phyloP scores from a whole-genome alignment of 192 early-diverging fungal species.

The Podila horticola region DNA sequence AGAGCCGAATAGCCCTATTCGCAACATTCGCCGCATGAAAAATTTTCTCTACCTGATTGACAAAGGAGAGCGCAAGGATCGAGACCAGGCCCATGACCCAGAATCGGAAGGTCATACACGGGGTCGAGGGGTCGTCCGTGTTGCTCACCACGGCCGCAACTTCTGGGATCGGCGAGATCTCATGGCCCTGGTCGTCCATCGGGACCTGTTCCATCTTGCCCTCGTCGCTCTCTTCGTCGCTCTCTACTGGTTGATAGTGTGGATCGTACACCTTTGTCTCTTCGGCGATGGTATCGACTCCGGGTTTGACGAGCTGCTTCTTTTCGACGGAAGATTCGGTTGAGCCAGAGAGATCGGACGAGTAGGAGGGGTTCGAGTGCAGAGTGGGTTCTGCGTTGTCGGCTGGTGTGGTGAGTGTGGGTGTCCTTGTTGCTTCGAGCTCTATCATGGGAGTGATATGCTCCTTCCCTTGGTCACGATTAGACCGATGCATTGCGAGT shows the following conservation, averaged over 20 bases:
- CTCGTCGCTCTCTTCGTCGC: neutral
- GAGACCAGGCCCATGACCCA: constrained; percentile 58
- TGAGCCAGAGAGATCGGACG: neutral
- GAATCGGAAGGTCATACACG: constrained; percentile 64
- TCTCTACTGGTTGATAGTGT: neutral
- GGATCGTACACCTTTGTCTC: neutral
- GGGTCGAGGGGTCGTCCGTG: constrained; percentile 60
- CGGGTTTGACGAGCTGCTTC: neutral
- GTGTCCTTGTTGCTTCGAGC: neutral
- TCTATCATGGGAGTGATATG: constrained; percentile 27
- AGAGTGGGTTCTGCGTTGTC: neutral
- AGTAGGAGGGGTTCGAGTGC: neutral
- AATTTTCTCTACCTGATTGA: constrained; percentile 53
- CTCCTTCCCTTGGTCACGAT: neutral
- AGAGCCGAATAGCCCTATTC: no score
- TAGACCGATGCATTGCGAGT: neutral
- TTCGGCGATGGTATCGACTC: no score
- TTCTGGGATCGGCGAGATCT: constrained; percentile 55
- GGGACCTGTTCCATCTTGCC: neutral
- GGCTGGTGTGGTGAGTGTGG: neutral
- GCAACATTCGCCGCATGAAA: neutral
- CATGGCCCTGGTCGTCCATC: constrained; percentile 15
- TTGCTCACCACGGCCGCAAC: constrained; percentile 55
- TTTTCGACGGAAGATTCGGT: neutral
- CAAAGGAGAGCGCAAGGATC: constrained; percentile 49